These are phyloP conservation scores for Penicillium sp. DNA, from an alignment of 2,329 filamentous ascomycete species.

Conservation along the genomic window DNA sequence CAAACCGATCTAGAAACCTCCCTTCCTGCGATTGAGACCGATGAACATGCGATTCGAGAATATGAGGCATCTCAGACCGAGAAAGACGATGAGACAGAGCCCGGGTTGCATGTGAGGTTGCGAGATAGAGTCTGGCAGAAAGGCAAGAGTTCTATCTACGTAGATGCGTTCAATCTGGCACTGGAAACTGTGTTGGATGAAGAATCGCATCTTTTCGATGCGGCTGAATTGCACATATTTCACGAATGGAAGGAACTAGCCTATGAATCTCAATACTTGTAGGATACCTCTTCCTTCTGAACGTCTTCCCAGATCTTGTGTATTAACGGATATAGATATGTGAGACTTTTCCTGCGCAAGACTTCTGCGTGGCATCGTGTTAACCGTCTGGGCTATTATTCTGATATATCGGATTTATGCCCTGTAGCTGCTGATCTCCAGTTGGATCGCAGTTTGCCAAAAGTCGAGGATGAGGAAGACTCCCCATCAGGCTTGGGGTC, in stretches of 20 bases:
- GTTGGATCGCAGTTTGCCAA: constrained; percentile 59
- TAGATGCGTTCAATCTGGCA: constrained; percentile 94
- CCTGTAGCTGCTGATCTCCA: constrained; percentile 70
- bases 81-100: constrained; percentile 45
- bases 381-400: constrained; percentile 75
- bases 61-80: constrained; percentile 74
- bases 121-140: constrained; percentile 68
- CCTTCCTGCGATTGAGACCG: constrained; percentile 68
- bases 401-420: constrained; percentile 77
- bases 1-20: constrained; percentile 73
- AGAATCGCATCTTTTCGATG: constrained; percentile 84
- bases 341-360: constrained; percentile 90
- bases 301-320: not conserved
- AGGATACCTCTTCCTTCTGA: constrained; percentile 41
- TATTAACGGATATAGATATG: constrained; percentile 64
- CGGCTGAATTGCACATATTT: constrained; percentile 78
- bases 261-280: constrained; percentile 93
- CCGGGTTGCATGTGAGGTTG: constrained; percentile 54
- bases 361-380: constrained; percentile 89
- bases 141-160: constrained; percentile 88
- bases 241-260: constrained; percentile 70
- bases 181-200: constrained; percentile 87
- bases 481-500: constrained; percentile 54
- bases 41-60: constrained; percentile 74
- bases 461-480: constrained; percentile 28